Evolutionary conservation across 2,329 filamentous ascomycete species (phyloP).

Genomic region (Cryphonectria naterciae): DNA sequence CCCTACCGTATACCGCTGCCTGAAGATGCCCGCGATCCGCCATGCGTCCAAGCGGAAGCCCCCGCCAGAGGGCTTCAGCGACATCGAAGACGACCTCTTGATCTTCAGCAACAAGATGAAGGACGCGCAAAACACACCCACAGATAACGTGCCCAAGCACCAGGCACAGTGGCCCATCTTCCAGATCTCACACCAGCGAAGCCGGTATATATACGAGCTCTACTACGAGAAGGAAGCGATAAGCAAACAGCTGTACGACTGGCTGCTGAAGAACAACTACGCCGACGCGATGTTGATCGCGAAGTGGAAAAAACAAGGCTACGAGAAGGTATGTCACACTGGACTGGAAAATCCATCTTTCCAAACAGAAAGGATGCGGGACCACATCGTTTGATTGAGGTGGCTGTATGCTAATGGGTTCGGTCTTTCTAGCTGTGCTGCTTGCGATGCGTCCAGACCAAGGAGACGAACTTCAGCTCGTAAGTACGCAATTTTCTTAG

Average conservation of each 20-base stretch:
- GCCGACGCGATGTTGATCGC: slow-evolving; percentile 94
- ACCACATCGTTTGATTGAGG: neutral
- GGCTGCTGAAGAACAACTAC: slow-evolving; percentile 94
- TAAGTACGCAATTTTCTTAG: neutral
- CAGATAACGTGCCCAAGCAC: slow-evolving; percentile 77
- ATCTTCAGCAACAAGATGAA: slow-evolving; percentile 92
- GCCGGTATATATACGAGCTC: slow-evolving; percentile 92
- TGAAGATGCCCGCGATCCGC: slow-evolving; percentile 74
- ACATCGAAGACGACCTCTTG: slow-evolving; percentile 84
- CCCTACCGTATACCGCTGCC: slow-evolving; percentile 2
- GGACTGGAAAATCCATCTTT: neutral
- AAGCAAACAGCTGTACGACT: slow-evolving; percentile 89
- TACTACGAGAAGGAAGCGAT: slow-evolving; percentile 99
- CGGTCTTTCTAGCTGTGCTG: slow-evolving; percentile 75
- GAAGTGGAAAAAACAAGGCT: slow-evolving; percentile 99
- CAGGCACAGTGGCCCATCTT: slow-evolving; percentile 97
- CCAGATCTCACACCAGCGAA: slow-evolving; percentile 92
- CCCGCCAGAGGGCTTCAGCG: slow-evolving; percentile 82
- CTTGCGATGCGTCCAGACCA: slow-evolving; percentile 95
- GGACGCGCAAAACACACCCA: slow-evolving; percentile 89
- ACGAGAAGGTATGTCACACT: slow-evolving; percentile 76
- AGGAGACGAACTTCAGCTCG: slow-evolving; percentile 98
- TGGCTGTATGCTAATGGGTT: slow-evolving; percentile 33
- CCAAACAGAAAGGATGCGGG: neutral
- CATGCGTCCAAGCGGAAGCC: slow-evolving; percentile 78